Conservation (phyloP, 2,329 filamentous ascomycete genomes). For the Cercospora sp. region DNA sequence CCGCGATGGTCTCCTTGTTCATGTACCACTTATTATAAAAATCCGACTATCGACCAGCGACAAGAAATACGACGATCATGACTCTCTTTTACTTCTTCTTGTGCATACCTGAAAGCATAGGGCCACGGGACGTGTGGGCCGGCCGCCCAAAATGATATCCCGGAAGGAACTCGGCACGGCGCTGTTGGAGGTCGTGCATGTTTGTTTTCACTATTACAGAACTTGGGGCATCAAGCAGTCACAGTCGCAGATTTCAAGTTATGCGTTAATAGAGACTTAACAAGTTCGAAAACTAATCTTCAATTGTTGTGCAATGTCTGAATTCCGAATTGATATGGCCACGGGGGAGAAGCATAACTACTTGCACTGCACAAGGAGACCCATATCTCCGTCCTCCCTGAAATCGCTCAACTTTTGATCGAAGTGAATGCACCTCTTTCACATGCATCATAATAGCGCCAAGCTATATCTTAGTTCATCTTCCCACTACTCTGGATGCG, state of each 20-base stretch:
- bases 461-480: too few relatives aligned
- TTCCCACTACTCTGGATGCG: slow-evolving; percentile 34
- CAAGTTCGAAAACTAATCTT: background rate
- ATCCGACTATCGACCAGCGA: background rate
- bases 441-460: too few relatives aligned
- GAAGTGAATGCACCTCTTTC: too few relatives aligned
- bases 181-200: background rate
- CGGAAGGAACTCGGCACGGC: background rate
- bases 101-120: slow-evolving; percentile 3
- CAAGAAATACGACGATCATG: slow-evolving; percentile 6
- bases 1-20: background rate
- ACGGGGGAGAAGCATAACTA: too few relatives aligned
- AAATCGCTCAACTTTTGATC: too few relatives aligned
- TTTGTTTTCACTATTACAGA: background rate
- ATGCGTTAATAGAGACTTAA: background rate
- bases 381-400: too few relatives aligned
- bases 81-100: slow-evolving; percentile 4
- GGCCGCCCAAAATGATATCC: background rate
- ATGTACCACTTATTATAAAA: slow-evolving; percentile 13
- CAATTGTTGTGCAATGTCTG: background rate
- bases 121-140: background rate
- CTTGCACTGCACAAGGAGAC: too few relatives aligned
- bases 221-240: background rate
- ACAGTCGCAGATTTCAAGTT: background rate
- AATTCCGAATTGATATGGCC: too few relatives aligned